These are phyloP conservation scores for Aphanoascus verrucosus DNA, from an alignment of 2,329 filamentous ascomycete species.

Conservation along the genomic window DNA sequence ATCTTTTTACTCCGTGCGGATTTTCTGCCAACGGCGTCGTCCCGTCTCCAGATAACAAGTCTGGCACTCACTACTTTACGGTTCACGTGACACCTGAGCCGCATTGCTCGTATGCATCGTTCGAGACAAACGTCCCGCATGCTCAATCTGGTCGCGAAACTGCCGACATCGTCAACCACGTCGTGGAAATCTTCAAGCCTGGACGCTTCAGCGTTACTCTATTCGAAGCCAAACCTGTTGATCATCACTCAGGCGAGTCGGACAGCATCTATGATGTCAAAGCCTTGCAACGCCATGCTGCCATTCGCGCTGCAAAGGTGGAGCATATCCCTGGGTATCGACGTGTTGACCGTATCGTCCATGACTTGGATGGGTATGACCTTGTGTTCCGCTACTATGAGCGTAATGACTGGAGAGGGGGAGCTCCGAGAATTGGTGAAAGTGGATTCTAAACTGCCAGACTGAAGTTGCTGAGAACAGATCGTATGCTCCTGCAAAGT, in stretches of 20 bases:
- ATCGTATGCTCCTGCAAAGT: neutral
- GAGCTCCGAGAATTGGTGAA: conserved; percentile 53
- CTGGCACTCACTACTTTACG: conserved; percentile 80
- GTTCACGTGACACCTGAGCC: conserved; percentile 97
- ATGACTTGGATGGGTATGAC: conserved; percentile 95
- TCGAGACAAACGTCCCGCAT: conserved; percentile 94
- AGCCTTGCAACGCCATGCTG: conserved; percentile 35
- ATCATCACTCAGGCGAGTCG: conserved; percentile 21
- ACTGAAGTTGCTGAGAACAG: neutral
- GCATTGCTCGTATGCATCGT: conserved; percentile 92
- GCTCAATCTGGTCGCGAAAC: conserved; percentile 80
- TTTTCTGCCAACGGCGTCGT: conserved; percentile 96
- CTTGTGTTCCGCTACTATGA: conserved; percentile 95
- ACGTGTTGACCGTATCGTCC: conserved; percentile 85
- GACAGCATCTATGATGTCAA: conserved; percentile 28
- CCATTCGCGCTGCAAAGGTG: conserved; percentile 45
- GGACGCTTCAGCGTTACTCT: conserved; percentile 96
- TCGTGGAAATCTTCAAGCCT: conserved; percentile 90
- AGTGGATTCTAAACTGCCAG: conserved; percentile 16
- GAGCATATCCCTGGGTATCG: conserved; percentile 78
- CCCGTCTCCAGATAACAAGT: conserved; percentile 54
- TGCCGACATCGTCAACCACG: conserved; percentile 81
- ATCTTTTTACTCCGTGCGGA: conserved; percentile 90
- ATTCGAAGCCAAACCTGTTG: conserved; percentile 67
- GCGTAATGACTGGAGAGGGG: conserved; percentile 66